Percentiles rank a stretch among this genome's conserved stretches.
phyloP scores from a whole-genome alignment of 2,329 filamentous ascomycete genomes.

The Trichoderma breve region DNA sequence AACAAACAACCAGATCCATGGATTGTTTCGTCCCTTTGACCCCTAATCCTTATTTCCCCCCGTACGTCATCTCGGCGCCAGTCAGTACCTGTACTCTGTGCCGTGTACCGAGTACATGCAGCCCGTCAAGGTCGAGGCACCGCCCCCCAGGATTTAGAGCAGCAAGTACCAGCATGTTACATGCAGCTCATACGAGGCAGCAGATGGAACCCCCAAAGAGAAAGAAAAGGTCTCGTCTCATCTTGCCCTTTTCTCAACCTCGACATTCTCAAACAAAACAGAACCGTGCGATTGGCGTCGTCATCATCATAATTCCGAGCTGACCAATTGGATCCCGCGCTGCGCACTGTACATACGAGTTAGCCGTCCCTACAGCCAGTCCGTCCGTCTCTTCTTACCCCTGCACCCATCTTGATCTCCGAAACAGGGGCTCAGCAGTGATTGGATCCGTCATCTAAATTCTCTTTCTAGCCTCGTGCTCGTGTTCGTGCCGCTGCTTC shows the following conservation, averaged over 20 bases:
- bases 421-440: slow-evolving; percentile 14
- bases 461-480: slow-evolving; percentile 11
- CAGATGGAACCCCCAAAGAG: not conserved
- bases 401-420: slow-evolving; percentile 12
- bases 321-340: not conserved
- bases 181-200: not conserved
- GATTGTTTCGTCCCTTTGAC: not conserved
- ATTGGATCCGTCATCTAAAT: not conserved
- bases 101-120: not conserved
- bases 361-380: not conserved
- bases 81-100: not conserved
- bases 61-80: not conserved
- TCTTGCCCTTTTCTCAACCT: not conserved
- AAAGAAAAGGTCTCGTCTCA: not conserved
- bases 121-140: not conserved
- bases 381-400: not conserved
- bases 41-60: not conserved
- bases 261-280: not conserved
- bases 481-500: slow-evolving; percentile 7
- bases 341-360: not conserved
- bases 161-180: not conserved
- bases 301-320: not conserved
- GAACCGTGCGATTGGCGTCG: not conserved
- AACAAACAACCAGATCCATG: not conserved
- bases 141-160: not conserved